Percentiles rank a stretch among this genome's conserved stretches.
phyloP scores from a whole-genome alignment of 106 monocot genomes.

The Chionographis japonica region DNA sequence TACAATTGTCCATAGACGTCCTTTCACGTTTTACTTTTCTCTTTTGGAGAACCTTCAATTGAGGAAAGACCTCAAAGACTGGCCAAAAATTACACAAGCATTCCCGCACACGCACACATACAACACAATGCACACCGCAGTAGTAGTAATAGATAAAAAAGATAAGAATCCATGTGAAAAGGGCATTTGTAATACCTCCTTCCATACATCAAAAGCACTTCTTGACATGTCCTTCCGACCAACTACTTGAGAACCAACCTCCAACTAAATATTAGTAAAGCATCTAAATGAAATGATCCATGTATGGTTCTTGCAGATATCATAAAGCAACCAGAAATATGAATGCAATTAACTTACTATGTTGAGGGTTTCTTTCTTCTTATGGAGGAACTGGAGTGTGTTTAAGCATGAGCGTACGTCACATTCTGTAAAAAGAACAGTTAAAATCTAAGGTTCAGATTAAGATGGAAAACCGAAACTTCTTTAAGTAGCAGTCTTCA shows the following conservation, averaged over 20 bases:
- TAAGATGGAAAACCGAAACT: not conserved
- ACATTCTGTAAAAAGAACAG: conserved; percentile 58
- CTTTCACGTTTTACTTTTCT: conserved; percentile 53
- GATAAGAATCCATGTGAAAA: no score
- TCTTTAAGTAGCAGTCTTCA: no score
- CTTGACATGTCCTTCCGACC: conserved; percentile 91
- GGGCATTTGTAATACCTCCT: conserved; percentile 47
- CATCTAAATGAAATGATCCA: conserved; percentile 5
- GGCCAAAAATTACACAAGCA: not conserved
- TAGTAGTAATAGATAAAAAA: not conserved
- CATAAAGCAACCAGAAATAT: conserved; percentile 8
- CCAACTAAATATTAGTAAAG: conserved; percentile 47
- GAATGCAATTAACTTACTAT: conserved; percentile 48
- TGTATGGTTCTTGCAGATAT: not conserved
- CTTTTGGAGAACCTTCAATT: conserved; percentile 78
- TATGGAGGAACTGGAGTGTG: conserved; percentile 94
- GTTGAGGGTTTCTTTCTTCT: conserved; percentile 77
- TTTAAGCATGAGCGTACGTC: conserved; percentile 97
- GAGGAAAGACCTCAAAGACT: conserved; percentile 11
- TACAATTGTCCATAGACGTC: conserved; percentile 26
- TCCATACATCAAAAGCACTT: conserved; percentile 91
- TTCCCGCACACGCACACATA: not conserved
- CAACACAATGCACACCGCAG: not conserved
- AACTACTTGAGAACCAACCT: conserved; percentile 84
- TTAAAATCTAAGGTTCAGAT: conserved; percentile 2